These are phyloP conservation scores for Lentinula novae-zelandiae DNA, from an alignment of 1,284 basidiomycete genomes.

Conservation along the genomic window DNA sequence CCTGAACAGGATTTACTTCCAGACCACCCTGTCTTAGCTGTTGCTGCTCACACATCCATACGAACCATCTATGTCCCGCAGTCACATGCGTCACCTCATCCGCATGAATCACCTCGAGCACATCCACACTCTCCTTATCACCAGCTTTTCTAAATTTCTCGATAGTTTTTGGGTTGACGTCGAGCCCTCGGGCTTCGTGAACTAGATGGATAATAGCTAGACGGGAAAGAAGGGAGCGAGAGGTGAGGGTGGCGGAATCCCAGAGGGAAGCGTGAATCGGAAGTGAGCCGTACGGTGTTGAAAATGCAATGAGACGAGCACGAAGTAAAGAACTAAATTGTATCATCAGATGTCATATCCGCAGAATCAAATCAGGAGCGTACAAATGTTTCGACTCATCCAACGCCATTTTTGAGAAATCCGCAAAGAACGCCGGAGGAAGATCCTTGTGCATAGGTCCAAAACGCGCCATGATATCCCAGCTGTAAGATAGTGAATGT, in stretches of 20 bases:
- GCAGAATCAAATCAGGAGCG: slow-evolving; percentile 1
- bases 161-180: slow-evolving; percentile 85
- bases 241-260: slow-evolving; percentile 78
- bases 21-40: neutral
- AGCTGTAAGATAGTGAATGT: slow-evolving; percentile 34
- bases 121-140: slow-evolving; percentile 67
- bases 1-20: slow-evolving; percentile 54
- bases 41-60: slow-evolving; percentile 63
- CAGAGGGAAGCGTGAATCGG: slow-evolving; percentile 78
- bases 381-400: slow-evolving; percentile 84
- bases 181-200: slow-evolving; percentile 84
- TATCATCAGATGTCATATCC: neutral
- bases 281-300: slow-evolving; percentile 73
- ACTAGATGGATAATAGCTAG: slow-evolving; percentile 89
- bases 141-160: slow-evolving; percentile 70
- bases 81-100: slow-evolving; percentile 87
- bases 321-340: slow-evolving; percentile 48
- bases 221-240: slow-evolving; percentile 67
- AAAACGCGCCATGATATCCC: slow-evolving; percentile 84
- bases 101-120: slow-evolving; percentile 75
- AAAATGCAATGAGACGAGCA: slow-evolving; percentile 54
- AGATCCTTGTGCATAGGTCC: slow-evolving; percentile 57
- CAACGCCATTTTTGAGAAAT: slow-evolving; percentile 78
- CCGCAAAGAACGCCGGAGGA: slow-evolving; percentile 74
- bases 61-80: slow-evolving; percentile 83